Evolutionary conservation across 2,329 filamentous ascomycete genomes (phyloP).

Genomic region (Aspergillus thermomutatus): DNA sequence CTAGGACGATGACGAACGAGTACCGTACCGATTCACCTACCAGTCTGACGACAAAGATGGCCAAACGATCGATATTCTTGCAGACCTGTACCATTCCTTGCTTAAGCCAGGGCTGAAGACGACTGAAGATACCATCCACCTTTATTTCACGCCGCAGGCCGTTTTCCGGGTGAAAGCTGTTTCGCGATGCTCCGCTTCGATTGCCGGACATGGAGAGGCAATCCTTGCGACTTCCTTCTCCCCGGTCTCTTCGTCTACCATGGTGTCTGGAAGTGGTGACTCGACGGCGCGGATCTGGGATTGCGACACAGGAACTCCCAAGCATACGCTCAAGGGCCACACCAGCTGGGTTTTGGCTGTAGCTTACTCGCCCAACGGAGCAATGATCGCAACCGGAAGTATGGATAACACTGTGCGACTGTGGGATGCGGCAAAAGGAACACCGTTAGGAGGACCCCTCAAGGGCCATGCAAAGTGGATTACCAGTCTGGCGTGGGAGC

Average conservation of each 20-base stretch:
- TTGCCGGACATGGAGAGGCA: conserved; percentile 86
- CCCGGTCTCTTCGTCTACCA: conserved; percentile 68
- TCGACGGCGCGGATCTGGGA: conserved; percentile 92
- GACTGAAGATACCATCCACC: conserved; percentile 60
- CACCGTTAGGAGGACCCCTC: conserved; percentile 65
- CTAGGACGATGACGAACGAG: conserved; percentile 57
- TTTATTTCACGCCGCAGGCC: conserved; percentile 75
- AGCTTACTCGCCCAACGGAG: conserved; percentile 80
- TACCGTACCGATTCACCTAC: conserved; percentile 66
- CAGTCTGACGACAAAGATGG: conserved; percentile 38
- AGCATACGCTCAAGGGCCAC: conserved; percentile 82
- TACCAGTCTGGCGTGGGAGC: conserved; percentile 85
- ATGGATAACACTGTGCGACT: conserved; percentile 91
- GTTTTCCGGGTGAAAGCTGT: conserved; percentile 92
- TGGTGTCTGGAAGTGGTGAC: conserved; percentile 89
- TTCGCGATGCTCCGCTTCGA: conserved; percentile 81
- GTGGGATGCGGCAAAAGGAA: conserved; percentile 82
- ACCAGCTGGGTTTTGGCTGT: conserved; percentile 87
- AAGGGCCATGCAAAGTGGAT: conserved; percentile 90
- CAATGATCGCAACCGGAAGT: conserved; percentile 78
- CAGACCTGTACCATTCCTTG: conserved; percentile 50
- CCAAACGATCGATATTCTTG: conserved; percentile 44
- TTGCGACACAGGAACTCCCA: conserved; percentile 85
- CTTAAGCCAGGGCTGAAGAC: conserved; percentile 50
- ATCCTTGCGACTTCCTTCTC: conserved; percentile 86